phyloP scores from a whole-genome alignment of 2,329 filamentous ascomycete genomes.

The Chrysosphaeria jannelii region DNA sequence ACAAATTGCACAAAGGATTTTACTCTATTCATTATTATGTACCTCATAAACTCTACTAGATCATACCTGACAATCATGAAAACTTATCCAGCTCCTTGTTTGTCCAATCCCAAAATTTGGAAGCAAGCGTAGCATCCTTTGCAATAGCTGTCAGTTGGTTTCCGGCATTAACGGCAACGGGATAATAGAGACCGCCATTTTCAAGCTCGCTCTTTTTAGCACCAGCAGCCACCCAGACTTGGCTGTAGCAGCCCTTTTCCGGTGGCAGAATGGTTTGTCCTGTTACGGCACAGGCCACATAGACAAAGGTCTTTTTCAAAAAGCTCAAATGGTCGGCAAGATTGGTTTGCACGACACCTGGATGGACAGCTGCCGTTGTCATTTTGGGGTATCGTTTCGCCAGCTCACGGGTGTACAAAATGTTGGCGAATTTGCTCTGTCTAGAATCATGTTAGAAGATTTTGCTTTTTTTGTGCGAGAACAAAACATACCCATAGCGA shows the following conservation, averaged over 20 bases:
- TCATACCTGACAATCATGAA: too few species aligned
- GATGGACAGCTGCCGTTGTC: slow-evolving; percentile 8
- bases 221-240: slow-evolving; percentile 12
- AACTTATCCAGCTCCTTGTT: too few species aligned
- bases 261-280: slow-evolving; percentile 5
- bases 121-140: neutral
- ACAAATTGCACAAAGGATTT: too few species aligned
- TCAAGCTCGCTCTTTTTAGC: slow-evolving; percentile 6
- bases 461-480: neutral
- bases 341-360: slow-evolving; percentile 7
- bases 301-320: slow-evolving; percentile 4
- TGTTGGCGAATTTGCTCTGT: slow-evolving; percentile 14
- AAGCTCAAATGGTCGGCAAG: slow-evolving; percentile 5
- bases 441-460: neutral
- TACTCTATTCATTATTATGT: too few species aligned
- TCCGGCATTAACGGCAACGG: too few species aligned
- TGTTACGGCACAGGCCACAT: slow-evolving; percentile 3
- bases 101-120: neutral
- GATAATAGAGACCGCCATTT: slow-evolving; percentile 11
- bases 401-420: slow-evolving; percentile 16
- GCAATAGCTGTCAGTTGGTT: too few species aligned
- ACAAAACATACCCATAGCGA: slow-evolving; percentile 6
- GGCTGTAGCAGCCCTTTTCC: slow-evolving; percentile 11
- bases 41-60: too few species aligned
- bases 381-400: slow-evolving; percentile 12